phyloP scores from a whole-genome alignment of 2,329 filamentous ascomycete species.

The Drechslerella coelobrocha region DNA sequence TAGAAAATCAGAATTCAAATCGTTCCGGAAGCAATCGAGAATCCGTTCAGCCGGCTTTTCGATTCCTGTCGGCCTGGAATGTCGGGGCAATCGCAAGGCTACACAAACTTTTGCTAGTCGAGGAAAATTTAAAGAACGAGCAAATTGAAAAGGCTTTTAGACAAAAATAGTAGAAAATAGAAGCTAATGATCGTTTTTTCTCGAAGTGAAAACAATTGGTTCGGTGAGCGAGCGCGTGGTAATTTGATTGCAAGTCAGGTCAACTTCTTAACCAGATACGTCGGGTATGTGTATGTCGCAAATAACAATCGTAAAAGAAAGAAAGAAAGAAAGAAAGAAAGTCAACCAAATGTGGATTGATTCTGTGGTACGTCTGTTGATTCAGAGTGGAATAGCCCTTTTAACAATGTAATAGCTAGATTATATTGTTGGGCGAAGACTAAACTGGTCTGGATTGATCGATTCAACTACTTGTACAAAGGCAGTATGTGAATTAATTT shows the following conservation, averaged over 20 bases:
- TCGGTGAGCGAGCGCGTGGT: constrained; percentile 18
- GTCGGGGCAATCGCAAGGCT: constrained; percentile 47
- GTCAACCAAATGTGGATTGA: no score
- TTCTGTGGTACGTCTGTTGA: not conserved
- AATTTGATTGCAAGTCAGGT: constrained; percentile 7
- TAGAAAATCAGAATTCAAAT: not conserved
- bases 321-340: not conserved
- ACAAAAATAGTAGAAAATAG: constrained; percentile 15
- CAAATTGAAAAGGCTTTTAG: not conserved
- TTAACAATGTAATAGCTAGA: constrained; percentile 2
- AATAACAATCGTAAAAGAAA: constrained; percentile 9
- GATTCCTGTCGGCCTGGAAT: constrained; percentile 11
- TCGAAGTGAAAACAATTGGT: constrained; percentile 37
- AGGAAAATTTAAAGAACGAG: constrained; percentile 17
- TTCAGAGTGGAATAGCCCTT: not conserved
- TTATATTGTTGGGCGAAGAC: constrained; percentile 4
- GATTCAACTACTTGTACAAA: constrained; percentile 44
- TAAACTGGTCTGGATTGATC: constrained; percentile 10
- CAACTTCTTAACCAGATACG: constrained; percentile 6
- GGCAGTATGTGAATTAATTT: constrained; percentile 32
- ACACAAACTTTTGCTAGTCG: constrained; percentile 40
- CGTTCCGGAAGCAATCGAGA: not conserved
- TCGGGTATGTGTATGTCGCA: not conserved
- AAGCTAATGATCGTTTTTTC: constrained; percentile 30
- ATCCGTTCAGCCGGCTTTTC: constrained; percentile 2